A percentile compares a stretch with the other conserved stretches of the same genome.
phyloP scores from a whole-genome alignment of 108 stramenopile species.

The Fragilaria crotonensis region DNA sequence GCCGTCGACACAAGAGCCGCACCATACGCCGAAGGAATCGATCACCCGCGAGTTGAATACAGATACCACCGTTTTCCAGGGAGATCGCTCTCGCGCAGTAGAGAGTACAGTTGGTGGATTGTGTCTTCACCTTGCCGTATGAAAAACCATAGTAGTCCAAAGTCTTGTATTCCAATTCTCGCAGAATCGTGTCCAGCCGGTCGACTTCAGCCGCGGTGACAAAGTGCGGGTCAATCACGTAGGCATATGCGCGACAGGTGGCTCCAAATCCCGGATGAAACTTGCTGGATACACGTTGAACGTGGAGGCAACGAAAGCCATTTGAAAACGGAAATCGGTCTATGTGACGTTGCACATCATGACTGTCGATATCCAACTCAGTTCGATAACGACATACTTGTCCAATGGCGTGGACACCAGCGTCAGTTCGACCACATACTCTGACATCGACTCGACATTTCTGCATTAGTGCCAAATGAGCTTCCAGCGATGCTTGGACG shows the following conservation, averaged over 20 bases:
- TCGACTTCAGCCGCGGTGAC: constrained; percentile 1
- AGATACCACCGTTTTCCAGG: constrained; percentile 35
- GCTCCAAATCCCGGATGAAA: constrained; percentile 77
- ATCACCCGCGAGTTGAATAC: constrained; percentile 64
- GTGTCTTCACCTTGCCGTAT: constrained; percentile 64
- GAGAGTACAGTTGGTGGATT: constrained; percentile 49
- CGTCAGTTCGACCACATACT: constrained; percentile 73
- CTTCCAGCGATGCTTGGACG: constrained; percentile 56
- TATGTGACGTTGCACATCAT: neutral
- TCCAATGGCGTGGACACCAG: constrained; percentile 60
- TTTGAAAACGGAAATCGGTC: neutral
- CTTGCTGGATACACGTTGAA: constrained; percentile 18
- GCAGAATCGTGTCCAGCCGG: constrained; percentile 36
- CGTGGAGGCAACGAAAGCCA: constrained; percentile 14
- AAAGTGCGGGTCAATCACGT: constrained; percentile 47
- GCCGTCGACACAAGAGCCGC: constrained; percentile 59
- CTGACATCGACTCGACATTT: constrained; percentile 36
- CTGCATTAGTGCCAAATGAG: constrained; percentile 35
- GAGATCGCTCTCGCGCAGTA: constrained; percentile 44
- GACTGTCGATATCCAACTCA: neutral
- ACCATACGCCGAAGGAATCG: constrained; percentile 78
- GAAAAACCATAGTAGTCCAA: constrained; percentile 61
- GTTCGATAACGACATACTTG: constrained; percentile 72
- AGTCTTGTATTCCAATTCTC: constrained; percentile 29
- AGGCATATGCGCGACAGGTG: constrained; percentile 58